phyloP scores from a whole-genome alignment of 1,284 basidiomycete species.

The Boletellus deceptivus region DNA sequence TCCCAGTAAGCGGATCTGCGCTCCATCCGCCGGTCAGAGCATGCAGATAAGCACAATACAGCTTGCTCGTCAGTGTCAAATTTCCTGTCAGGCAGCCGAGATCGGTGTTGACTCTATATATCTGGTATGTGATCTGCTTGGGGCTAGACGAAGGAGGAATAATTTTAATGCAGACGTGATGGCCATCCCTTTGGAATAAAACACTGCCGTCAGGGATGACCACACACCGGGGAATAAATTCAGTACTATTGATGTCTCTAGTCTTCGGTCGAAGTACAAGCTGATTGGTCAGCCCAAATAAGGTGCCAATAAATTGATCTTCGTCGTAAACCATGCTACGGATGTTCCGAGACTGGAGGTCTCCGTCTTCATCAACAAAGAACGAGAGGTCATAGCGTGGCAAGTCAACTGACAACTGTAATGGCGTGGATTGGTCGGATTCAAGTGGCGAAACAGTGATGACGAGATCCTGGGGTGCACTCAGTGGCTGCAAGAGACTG shows the following conservation, averaged over 20 bases:
- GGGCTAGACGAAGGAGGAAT: conserved; percentile 1
- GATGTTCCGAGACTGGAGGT: conserved; percentile 30
- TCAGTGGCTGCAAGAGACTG: conserved; percentile 29
- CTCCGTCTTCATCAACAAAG: conserved; percentile 22
- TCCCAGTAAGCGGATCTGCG: conserved; percentile 45
- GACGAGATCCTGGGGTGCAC: conserved; percentile 20
- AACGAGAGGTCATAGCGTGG: conserved; percentile 40
- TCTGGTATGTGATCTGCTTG: conserved; percentile 27
- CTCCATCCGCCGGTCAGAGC: conserved; percentile 41
- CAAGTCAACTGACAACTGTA: conserved; percentile 36
- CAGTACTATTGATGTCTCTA: neutral
- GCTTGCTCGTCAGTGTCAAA: conserved; percentile 32
- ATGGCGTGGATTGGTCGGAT: conserved; percentile 6
- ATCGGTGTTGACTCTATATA: conserved; percentile 39
- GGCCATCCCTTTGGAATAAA: conserved; percentile 17
- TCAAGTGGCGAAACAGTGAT: conserved; percentile 3
- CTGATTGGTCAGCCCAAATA: conserved; percentile 35
- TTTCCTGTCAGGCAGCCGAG: conserved; percentile 39
- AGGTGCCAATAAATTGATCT: conserved; percentile 23
- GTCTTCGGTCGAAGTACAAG: conserved; percentile 38
- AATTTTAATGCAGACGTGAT: conserved; percentile 32
- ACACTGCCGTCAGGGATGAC: conserved; percentile 42
- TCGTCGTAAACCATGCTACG: conserved; percentile 23
- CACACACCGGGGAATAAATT: conserved; percentile 26
- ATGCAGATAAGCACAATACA: conserved; percentile 46